Base-by-base conservation (phyloP, 2,329 filamentous ascomycete species). In the Trichoderma brevicompactum region DNA sequence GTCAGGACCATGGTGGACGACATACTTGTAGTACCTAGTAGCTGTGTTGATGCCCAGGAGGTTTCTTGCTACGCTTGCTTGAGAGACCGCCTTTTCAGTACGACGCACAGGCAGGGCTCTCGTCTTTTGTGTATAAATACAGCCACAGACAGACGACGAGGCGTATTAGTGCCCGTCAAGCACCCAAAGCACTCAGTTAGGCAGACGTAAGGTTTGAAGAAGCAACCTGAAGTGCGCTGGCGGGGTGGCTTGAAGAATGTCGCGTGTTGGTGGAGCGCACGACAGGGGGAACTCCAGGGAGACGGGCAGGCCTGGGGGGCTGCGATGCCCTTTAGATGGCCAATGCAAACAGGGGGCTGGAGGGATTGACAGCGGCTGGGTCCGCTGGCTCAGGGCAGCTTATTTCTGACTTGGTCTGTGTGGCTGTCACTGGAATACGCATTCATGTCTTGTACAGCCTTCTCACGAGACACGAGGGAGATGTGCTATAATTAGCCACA, bases 1-100 rank as follows among this genome's bases (percentile, higher is more conserved):
- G 72, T 66, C 55, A 72, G 68, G 65, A 75, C 72, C 75, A 76
- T 75, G 64, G 78, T 77, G 68, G 66, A 67, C 49, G 71, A 68
- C 69, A 72, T 71, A 36, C 52, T 40, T 54, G 50, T 38, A 2
- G 7, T 7, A n/a, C n/a, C n/a, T n/a, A 54, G 17, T 52, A 41
- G 53, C 36, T 17, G n/a, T n/a, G 8, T 13, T 19, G 41, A n/a
- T 28, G 36, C 36, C 36, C 36, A 8, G 6, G 36, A 8, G 36
- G 23, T 28, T 28, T 28, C 23, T 28, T 5, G 23, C 23, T 28
- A 38, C 36, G 36, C 36, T 9, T 36, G 5, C 34, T 8, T 8
- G 3, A 38, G 7, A 10, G 36, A 38, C 36, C 10, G 7, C 7
- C 36, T 38, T 38, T 38, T 38, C 5, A 38, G 7, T 38, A 38